Percentiles rank a stretch among this genome's conserved stretches.
Conservation (phyloP, 345 rosid species). For the Lepidium sativum region DNA sequence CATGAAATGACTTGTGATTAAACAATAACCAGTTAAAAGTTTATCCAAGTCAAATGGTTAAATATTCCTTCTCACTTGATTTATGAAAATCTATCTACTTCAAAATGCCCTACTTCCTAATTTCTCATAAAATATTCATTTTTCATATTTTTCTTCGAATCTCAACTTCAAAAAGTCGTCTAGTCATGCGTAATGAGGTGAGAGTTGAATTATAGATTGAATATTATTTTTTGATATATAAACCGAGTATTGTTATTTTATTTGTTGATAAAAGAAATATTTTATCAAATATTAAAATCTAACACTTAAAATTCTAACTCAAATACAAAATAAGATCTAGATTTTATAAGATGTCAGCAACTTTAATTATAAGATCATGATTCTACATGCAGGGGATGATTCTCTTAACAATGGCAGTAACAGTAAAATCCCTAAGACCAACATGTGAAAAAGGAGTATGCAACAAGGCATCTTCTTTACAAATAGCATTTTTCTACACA, state of each 20-base stretch:
- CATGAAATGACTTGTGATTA: neutral
- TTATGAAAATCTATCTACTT: neutral
- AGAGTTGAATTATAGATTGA: too few relatives aligned
- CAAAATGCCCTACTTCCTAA: neutral
- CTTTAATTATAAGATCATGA: neutral
- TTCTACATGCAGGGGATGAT: slow-evolving; percentile 71
- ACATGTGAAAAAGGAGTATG: slow-evolving; percentile 56
- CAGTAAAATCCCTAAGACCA: slow-evolving; percentile 57
- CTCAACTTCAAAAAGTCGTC: too few relatives aligned
- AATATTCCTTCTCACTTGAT: neutral
- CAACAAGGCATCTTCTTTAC: slow-evolving; percentile 60
- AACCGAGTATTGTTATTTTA: too few relatives aligned
- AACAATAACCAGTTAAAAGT: neutral
- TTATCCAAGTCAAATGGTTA: neutral
- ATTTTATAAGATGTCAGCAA: neutral
- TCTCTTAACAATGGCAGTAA: slow-evolving; percentile 64
- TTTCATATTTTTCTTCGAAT: too few relatives aligned
- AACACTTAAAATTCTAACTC: neutral
- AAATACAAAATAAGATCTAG: neutral
- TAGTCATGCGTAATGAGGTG: too few relatives aligned
- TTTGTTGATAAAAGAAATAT: too few relatives aligned
- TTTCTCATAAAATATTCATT: too few relatives aligned
- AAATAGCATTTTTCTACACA: slow-evolving; percentile 56
- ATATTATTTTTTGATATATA: too few relatives aligned
- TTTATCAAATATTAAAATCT: neutral